Evolutionary conservation across 1,139 yeast species (phyloP), one percentile per base, ranked within the genome.

Genomic region (Suzukiozyma palmioleophila): DNA sequence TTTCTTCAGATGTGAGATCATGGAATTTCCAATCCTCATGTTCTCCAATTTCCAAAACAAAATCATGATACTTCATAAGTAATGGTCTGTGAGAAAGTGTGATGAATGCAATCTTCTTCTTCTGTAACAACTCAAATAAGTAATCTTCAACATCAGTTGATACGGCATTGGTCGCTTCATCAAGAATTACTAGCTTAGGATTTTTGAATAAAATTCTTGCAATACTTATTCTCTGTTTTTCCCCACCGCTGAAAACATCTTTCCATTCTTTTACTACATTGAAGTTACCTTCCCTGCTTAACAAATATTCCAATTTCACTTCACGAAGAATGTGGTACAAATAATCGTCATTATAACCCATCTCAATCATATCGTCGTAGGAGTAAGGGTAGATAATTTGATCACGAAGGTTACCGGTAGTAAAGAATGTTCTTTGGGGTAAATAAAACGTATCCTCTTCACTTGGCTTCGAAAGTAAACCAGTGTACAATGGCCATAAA

Each of bases 141-240:
- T 82, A 77, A 49, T 90, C 97, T 61, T 90, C 97, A 57, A 87
- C 90, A 60, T 90, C 97, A 29, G 86, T 84, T 43, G 90, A 81
- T 12, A 90, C 92, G 0, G 97, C 97, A 56, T 89, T 86, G 9
- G 97, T 90, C 26, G 95, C 87, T 61, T 90, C 97, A 62, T 90
- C 97, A 48, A 90, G 73, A 6, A 90, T 79, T 2, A 90, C 92
- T 60, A 86, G 85, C 56, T 76, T 75, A 33, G 96, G 96, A 40
- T 75, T 74, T 59, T 85, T 86, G 65, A 84, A 88, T 50, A 90
- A 69, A 6, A 90, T 77, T 51, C 97, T 73, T 0, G 97, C 97
- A 68, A 90, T 85, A 62, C 89, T 82, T 57, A 89, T 76, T 54
- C 96, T 78, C 66, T 90, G 97, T 64, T 88, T 84, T 59, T 90